phyloP scores from a whole-genome alignment of 1,284 basidiomycete species.

The Xanthoconium separans region DNA sequence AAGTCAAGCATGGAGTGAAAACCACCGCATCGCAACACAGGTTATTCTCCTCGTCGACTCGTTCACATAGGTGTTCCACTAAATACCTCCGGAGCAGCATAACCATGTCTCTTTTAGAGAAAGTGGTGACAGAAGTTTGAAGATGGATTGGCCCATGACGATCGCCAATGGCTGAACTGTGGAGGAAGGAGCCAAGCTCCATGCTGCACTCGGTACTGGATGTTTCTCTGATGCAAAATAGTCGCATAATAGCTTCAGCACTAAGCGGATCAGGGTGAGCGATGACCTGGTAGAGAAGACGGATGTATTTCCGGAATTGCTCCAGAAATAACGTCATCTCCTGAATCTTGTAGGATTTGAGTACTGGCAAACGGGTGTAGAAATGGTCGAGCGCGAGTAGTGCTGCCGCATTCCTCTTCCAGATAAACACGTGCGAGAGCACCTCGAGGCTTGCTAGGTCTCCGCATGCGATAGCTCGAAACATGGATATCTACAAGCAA shows the following conservation, averaged over 20 bases:
- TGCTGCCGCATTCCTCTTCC: slow-evolving; percentile 7
- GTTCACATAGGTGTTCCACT: slow-evolving; percentile 26
- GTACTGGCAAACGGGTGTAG: slow-evolving; percentile 16
- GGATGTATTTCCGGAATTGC: slow-evolving; percentile 38
- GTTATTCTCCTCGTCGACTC: slow-evolving; percentile 37
- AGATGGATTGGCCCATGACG: background rate
- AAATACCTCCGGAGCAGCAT: slow-evolving; percentile 25
- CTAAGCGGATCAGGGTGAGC: slow-evolving; percentile 29
- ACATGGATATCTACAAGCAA: slow-evolving; percentile 25
- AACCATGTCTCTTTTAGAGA: slow-evolving; percentile 11
- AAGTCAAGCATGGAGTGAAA: slow-evolving; percentile 43
- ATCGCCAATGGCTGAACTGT: slow-evolving; percentile 9
- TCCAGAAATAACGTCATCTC: slow-evolving; percentile 34
- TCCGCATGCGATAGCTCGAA: slow-evolving; percentile 18
- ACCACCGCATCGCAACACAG: slow-evolving; percentile 31
- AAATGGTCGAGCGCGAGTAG: slow-evolving; percentile 29
- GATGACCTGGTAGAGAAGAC: slow-evolving; percentile 34
- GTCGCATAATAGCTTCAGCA: slow-evolving; percentile 24
- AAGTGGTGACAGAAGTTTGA: background rate
- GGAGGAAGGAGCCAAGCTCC: slow-evolving; percentile 28
- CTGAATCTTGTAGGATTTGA: slow-evolving; percentile 15
- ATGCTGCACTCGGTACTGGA: slow-evolving; percentile 31
- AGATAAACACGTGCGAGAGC: slow-evolving; percentile 14
- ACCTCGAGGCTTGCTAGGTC: slow-evolving; percentile 12
- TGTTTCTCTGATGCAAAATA: slow-evolving; percentile 40